These are phyloP conservation scores for Ampelomyces quisqualis DNA, from an alignment of 2,329 filamentous ascomycete species.

Conservation along the genomic window DNA sequence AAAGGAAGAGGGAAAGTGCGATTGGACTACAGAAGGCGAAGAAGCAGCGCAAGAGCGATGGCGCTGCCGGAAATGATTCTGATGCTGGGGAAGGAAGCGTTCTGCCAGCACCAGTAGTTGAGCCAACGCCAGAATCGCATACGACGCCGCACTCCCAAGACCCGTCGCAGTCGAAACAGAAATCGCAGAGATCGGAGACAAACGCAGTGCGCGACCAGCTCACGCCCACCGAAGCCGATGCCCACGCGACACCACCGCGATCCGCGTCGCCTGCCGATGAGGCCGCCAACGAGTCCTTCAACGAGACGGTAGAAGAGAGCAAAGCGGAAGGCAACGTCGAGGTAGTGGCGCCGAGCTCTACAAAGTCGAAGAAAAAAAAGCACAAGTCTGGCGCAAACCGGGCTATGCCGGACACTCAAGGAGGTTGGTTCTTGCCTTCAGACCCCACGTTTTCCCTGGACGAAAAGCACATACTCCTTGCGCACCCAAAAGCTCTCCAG, in stretches of 20 bases:
- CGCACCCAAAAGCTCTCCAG: conserved; percentile 72
- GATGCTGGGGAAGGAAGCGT: conserved; percentile 4
- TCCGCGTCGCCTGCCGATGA: conserved; percentile 5
- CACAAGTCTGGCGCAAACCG: conserved; percentile 21
- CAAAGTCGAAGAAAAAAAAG: conserved; percentile 26
- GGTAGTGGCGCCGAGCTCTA: background rate
- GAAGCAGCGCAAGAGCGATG: conserved; percentile 30
- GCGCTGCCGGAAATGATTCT: conserved; percentile 18
- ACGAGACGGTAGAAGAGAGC: conserved; percentile 7
- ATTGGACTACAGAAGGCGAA: conserved; percentile 31
- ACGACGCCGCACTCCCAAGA: conserved; percentile 14
- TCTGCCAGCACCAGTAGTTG: conserved; percentile 11
- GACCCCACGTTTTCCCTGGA: conserved; percentile 61
- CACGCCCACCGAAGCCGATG: conserved; percentile 9
- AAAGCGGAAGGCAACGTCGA: conserved; percentile 6
- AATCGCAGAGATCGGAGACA: conserved; percentile 9
- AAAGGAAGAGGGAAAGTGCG: conserved; percentile 33
- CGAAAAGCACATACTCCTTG: conserved; percentile 67
- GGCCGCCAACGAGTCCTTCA: conserved; percentile 9
- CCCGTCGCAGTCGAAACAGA: conserved; percentile 10
- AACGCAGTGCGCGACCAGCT: conserved; percentile 12
- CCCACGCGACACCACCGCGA: background rate
- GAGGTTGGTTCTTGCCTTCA: conserved; percentile 57
- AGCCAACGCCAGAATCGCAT: conserved; percentile 16
- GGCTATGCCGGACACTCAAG: conserved; percentile 51